phyloP scores from a whole-genome alignment of 2,329 filamentous ascomycete species.

The Biscogniauxia sp. region DNA sequence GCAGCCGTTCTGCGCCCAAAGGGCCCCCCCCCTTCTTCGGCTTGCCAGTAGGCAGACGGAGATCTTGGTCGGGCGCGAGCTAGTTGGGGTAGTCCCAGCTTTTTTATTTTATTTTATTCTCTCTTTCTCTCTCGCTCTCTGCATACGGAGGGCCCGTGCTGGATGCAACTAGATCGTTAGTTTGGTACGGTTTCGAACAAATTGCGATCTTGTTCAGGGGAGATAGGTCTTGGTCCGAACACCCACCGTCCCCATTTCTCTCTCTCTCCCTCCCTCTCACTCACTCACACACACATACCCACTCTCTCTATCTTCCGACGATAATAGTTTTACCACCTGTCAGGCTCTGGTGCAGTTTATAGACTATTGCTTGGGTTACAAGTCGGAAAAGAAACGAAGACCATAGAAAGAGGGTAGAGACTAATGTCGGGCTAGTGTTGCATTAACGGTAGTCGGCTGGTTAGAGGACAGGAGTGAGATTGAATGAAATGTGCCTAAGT shows the following conservation, averaged over 20 bases:
- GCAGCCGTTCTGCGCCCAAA: constrained; percentile 16
- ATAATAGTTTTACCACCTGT: neutral
- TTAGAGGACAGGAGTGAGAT: neutral
- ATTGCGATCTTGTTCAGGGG: constrained; percentile 14
- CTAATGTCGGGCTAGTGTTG: constrained; percentile 22
- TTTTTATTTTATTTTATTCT: neutral
- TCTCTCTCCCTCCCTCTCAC: neutral
- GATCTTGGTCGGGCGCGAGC: constrained; percentile 9
- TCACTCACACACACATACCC: too few species aligned
- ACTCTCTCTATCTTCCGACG: neutral
- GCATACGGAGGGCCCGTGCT: neutral
- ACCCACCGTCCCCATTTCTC: neutral
- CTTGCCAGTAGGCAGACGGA: constrained; percentile 1
- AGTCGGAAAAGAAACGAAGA: neutral
- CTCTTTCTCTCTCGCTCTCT: constrained; percentile 6
- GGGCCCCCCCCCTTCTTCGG: neutral
- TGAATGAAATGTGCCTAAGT: too few species aligned
- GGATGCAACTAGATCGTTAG: neutral
- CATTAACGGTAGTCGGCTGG: constrained; percentile 14
- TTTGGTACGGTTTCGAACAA: constrained; percentile 6
- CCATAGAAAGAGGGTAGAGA: neutral
- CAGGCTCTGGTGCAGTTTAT: neutral
- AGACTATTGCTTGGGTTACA: neutral
- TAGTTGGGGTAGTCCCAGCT: constrained; percentile 1
- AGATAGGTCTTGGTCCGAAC: neutral